These are phyloP conservation scores for Emydomyces testavorans DNA, from an alignment of 2,329 filamentous ascomycete genomes.

Conservation along the genomic window DNA sequence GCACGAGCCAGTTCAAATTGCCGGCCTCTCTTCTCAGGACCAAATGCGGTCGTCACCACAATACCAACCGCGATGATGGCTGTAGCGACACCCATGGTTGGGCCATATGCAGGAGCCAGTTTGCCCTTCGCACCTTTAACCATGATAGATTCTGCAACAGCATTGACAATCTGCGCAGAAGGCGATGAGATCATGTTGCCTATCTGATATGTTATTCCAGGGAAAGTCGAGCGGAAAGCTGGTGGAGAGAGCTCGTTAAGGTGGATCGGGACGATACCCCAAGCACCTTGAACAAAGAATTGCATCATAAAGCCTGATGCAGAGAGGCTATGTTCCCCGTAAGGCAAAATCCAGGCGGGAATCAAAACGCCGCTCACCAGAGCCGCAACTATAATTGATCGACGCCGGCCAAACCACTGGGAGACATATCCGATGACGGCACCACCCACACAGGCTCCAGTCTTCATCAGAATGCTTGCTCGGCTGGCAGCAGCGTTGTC, in stretches of 20 bases:
- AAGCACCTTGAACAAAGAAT: constrained; percentile 66
- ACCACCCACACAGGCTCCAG: constrained; percentile 62
- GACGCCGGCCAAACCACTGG: constrained; percentile 61
- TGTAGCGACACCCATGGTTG: constrained; percentile 63
- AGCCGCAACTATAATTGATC: constrained; percentile 44
- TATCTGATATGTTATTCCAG: constrained; percentile 53
- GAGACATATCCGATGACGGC: constrained; percentile 62
- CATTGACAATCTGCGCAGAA: constrained; percentile 66
- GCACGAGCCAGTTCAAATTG: constrained; percentile 53
- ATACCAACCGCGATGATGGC: constrained; percentile 65
- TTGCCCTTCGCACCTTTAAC: constrained; percentile 46
- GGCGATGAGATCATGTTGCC: constrained; percentile 51
- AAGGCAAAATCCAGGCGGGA: constrained; percentile 59
- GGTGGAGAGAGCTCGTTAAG: constrained; percentile 55
- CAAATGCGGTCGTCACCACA: constrained; percentile 53
- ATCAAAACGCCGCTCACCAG: constrained; percentile 58
- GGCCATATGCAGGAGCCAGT: constrained; percentile 57
- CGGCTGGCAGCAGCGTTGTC: constrained; percentile 52
- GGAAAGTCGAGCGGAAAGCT: constrained; percentile 51
- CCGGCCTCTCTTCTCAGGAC: constrained; percentile 62
- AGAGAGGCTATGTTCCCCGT: constrained; percentile 40
- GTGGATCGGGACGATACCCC: constrained; percentile 61
- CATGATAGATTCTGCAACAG: constrained; percentile 52
- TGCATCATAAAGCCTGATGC: constrained; percentile 78
- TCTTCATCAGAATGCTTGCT: constrained; percentile 74